Conservation (phyloP, 2,329 filamentous ascomycete genomes). For the Fusarium dlaminii region DNA sequence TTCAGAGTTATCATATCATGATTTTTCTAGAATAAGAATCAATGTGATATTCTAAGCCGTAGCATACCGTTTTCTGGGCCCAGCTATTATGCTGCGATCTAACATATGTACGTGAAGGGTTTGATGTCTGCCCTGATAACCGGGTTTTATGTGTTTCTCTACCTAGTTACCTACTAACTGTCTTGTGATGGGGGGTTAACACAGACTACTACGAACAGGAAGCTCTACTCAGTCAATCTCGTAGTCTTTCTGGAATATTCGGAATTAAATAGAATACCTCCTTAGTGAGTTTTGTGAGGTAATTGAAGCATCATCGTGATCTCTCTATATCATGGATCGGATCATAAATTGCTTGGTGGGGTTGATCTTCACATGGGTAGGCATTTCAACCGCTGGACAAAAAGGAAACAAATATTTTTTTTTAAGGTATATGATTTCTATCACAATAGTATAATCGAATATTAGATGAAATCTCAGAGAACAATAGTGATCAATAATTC, state of each 20-base stretch:
- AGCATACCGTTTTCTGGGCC: neutral
- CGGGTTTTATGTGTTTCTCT: neutral
- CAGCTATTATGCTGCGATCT: neutral
- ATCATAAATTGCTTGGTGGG: slow-evolving; percentile 4
- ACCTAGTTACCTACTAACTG: too few relatives aligned
- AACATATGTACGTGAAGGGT: neutral
- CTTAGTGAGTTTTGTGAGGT: neutral
- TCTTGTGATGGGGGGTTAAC: neutral
- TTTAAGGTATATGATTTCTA: neutral
- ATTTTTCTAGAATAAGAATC: neutral
- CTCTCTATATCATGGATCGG: neutral
- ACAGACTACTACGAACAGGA: neutral
- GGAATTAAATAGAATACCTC: too few relatives aligned
- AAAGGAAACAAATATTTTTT: neutral
- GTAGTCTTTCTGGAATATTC: neutral
- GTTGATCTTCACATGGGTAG: slow-evolving; percentile 25
- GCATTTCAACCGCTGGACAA: neutral
- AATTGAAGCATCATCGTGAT: neutral
- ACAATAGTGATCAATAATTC: neutral
- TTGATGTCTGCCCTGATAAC: neutral
- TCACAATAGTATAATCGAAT: neutral
- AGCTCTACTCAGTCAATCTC: neutral
- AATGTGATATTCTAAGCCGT: neutral
- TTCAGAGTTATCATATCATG: neutral
- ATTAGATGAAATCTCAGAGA: neutral